phyloP scores from a whole-genome alignment of 2,329 filamentous ascomycete genomes.

The Pyrenophora graminea region DNA sequence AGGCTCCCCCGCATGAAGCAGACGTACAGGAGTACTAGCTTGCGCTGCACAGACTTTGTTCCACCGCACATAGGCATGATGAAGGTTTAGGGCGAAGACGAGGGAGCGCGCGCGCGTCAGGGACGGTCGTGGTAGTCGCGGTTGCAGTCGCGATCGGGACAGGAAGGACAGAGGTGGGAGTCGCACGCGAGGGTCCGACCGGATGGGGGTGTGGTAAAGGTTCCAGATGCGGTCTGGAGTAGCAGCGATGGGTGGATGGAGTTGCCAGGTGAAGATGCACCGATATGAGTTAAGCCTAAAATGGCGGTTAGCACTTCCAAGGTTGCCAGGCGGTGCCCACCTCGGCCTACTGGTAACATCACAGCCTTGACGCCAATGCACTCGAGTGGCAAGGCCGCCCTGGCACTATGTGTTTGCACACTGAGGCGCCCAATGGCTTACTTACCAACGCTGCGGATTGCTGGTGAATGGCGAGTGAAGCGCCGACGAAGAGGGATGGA shows the following conservation, averaged over 20 bases:
- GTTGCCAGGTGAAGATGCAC: constrained; percentile 7
- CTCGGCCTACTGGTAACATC: constrained; percentile 12
- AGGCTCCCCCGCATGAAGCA: constrained; percentile 20
- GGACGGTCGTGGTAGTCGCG: constrained; percentile 5
- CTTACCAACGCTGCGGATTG: constrained; percentile 8
- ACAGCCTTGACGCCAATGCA: constrained; percentile 18
- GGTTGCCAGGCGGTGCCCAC: neutral
- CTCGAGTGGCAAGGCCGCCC: constrained; percentile 6
- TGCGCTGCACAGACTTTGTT: constrained; percentile 82
- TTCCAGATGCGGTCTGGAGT: constrained; percentile 9
- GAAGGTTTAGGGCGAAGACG: constrained; percentile 26
- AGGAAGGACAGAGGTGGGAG: constrained; percentile 10
- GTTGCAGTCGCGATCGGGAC: constrained; percentile 7
- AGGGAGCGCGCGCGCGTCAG: constrained; percentile 28
- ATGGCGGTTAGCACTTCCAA: constrained; percentile 4
- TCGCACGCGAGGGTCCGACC: constrained; percentile 15
- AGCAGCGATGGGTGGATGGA: constrained; percentile 10
- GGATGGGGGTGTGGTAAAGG: constrained; percentile 15
- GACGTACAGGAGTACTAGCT: constrained; percentile 88
- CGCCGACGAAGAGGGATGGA: neutral
- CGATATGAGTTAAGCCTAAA: constrained; percentile 15
- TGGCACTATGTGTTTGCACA: constrained; percentile 19
- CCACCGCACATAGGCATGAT: constrained; percentile 56
- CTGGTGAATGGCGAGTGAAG: neutral
- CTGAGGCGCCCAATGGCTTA: constrained; percentile 2